These are phyloP conservation scores for Fusarium hostae DNA, from an alignment of 2,329 filamentous ascomycete species.

Conservation along the genomic window DNA sequence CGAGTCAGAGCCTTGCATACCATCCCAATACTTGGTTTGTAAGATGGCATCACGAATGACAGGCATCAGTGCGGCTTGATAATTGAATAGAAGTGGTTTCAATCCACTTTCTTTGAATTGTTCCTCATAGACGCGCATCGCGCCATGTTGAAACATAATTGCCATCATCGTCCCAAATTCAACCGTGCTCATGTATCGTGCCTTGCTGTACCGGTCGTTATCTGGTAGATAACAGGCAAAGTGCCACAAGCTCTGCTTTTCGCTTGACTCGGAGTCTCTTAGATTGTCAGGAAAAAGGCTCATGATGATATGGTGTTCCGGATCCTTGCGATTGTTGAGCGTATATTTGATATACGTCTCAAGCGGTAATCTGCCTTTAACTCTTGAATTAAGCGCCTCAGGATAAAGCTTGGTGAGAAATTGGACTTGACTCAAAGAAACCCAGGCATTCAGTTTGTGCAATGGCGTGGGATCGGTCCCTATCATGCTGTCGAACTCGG, in stretches of 20 bases:
- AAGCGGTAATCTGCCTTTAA: neutral
- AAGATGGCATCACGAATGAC: neutral
- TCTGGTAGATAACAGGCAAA: neutral
- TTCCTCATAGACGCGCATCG: neutral
- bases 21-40: neutral
- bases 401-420: neutral
- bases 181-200: accelerated
- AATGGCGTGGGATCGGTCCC: neutral
- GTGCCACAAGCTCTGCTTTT: neutral
- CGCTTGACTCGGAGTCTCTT: no score
- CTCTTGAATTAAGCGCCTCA: neutral
- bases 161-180: neutral
- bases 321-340: accelerated
- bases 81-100: neutral
- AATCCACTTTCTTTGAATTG: neutral
- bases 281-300: neutral
- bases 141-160: neutral
- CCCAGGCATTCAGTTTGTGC: neutral
- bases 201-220: no score
- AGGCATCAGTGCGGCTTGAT: neutral
- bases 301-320: neutral
- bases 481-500: neutral
- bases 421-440: neutral
- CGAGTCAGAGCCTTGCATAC: neutral
- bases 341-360: neutral